Evolutionary conservation across 495 filamentous ascomycete species (phyloP), one percentile per base, ranked within the genome.

Genomic region (Hypoxylon intermedium): DNA sequence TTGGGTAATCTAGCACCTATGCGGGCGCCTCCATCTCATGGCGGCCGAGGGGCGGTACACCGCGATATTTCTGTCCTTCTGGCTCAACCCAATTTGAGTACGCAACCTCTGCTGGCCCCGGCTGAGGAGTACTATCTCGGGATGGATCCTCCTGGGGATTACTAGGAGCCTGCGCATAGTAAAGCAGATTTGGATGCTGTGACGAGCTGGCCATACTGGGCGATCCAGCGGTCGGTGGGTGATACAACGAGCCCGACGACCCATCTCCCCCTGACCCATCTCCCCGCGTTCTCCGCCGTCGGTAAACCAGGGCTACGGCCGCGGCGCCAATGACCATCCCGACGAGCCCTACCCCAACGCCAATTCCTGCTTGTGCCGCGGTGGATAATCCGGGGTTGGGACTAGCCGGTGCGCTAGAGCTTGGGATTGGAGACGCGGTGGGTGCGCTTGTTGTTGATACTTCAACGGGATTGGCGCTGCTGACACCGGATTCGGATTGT

Each of bases 311-410:
- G 5, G 12, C 33, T 9, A 15, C 36, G 9, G 33, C 48, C 9
- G 19, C 36, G 19, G 53, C 48, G 12, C 53, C 46, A 43, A 58
- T 37, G 9, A 20, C 36, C 31, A 50, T 13, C 5, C 44, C 58
- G 15, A 40, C 58, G 12, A 56, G 38, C 23, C 50, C 41, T 45
- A 49, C 55, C 13, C 54, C 61, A 34, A 51, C 44, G 3, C 54
- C 44, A 38, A 59, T 58, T n/a, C 60, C 50, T 46, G 28, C 45
- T 53, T 53, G 31, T 0, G 49, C 53, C 12, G 42, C 53, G 16
- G 54, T 33, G 11, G 43, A 58, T 20, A 51, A 56, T 37, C 43
- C 30, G 38, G 54, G 31, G 48, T 26, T 53, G 16, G 18, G 1
- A 44, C 23, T 40, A 53, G 37, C 6, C 24, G 34, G 16, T 7